These are phyloP conservation scores for Astrocystis sublimbata DNA, from an alignment of 495 filamentous ascomycete genomes.

Conservation along the genomic window DNA sequence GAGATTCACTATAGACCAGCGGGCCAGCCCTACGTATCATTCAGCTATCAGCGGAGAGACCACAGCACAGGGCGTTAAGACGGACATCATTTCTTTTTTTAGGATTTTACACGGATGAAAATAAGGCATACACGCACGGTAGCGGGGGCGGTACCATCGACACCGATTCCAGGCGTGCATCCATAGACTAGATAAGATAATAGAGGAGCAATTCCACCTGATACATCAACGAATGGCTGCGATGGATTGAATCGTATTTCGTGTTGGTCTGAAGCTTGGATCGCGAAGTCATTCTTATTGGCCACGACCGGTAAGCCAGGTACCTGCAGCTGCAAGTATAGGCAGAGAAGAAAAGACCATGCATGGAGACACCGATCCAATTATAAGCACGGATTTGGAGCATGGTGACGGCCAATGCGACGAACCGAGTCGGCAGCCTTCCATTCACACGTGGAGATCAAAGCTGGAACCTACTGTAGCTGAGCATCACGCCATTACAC, in stretches of 20 bases:
- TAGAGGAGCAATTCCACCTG: neutral
- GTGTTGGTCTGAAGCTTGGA: neutral
- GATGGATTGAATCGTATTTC: neutral
- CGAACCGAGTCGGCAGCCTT: neutral
- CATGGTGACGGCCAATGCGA: conserved; percentile 2
- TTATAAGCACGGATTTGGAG: neutral
- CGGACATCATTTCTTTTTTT: neutral
- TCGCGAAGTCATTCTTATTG: neutral
- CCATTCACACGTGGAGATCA: conserved; percentile 1
- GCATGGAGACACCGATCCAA: neutral
- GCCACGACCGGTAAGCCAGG: neutral
- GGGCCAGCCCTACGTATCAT: neutral
- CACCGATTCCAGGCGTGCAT: neutral
- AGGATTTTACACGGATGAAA: neutral
- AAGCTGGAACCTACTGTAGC: neutral
- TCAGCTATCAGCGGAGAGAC: neutral
- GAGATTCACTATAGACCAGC: conserved; percentile 3
- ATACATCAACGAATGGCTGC: neutral
- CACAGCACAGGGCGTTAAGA: neutral
- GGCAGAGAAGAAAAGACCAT: neutral
- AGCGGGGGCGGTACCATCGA: neutral
- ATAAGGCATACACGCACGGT: conserved; percentile 5
- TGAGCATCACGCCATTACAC: neutral
- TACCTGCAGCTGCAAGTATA: conserved; percentile 14
- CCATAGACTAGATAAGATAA: neutral